phyloP scores from a whole-genome alignment of 768 basidiomycete genomes.

The Auriscalpium vulgare region DNA sequence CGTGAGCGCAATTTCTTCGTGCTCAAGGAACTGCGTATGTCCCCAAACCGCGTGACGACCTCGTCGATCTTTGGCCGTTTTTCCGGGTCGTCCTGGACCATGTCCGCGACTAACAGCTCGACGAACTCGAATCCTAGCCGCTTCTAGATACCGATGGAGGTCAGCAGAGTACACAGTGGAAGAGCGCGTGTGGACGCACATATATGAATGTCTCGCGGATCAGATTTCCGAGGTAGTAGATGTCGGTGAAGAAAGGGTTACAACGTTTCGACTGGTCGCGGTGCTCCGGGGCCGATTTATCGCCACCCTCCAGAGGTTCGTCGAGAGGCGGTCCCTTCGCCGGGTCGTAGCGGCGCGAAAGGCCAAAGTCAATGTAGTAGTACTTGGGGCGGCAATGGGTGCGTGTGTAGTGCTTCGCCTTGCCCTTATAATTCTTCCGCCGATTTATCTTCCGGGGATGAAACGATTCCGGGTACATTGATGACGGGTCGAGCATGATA shows the following conservation, averaged over 20 bases:
- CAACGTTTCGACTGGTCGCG: neutral
- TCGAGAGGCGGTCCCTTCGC: constrained; percentile 8
- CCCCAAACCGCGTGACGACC: constrained; percentile 25
- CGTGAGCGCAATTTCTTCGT: constrained; percentile 23
- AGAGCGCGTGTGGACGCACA: constrained; percentile 2
- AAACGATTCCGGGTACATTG: constrained; percentile 5
- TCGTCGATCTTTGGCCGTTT: constrained; percentile 31
- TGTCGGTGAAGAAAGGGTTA: constrained; percentile 20
- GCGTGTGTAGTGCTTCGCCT: constrained; percentile 14
- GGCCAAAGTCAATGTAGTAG: constrained; percentile 24
- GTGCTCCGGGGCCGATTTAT: constrained; percentile 20
- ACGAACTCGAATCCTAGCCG: constrained; percentile 8
- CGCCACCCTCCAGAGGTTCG: constrained; percentile 15
- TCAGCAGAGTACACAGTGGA: neutral
- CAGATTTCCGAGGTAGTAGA: constrained; percentile 19
- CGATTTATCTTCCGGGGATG: constrained; percentile 3
- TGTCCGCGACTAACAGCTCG: constrained; percentile 18
- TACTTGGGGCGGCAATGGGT: constrained; percentile 20
- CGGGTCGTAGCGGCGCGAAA: constrained; percentile 17
- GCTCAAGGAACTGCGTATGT: constrained; percentile 19
- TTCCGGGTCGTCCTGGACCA: constrained; percentile 27
- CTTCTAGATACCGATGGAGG: neutral
- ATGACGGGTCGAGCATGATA: constrained; percentile 7
- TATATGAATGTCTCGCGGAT: constrained; percentile 14
- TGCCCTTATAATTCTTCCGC: constrained; percentile 2